A percentile compares a stretch with the other conserved stretches of the same genome.
These are phyloP conservation scores for Sordaria brevicollis DNA, from an alignment of 495 filamentous ascomycete genomes.

Conservation along the genomic window DNA sequence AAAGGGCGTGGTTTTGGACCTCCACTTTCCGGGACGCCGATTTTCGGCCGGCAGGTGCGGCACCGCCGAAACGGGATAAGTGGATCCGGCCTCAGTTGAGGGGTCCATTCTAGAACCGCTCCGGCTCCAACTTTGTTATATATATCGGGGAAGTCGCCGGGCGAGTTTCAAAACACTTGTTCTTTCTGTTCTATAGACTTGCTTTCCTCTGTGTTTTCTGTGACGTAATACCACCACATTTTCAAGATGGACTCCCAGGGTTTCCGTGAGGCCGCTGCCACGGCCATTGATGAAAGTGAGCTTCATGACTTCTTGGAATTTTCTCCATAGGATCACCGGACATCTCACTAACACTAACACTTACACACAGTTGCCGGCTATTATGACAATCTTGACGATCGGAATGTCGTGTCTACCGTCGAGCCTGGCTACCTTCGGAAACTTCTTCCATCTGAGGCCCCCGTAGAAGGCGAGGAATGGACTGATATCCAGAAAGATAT, in stretches of 20 bases:
- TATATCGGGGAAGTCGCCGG: not conserved
- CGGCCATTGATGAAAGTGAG: constrained; percentile 78
- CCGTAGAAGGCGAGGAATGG: constrained; percentile 69
- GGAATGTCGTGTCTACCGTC: constrained; percentile 66
- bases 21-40: not conserved
- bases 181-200: not conserved
- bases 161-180: not conserved
- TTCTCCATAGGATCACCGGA: not conserved
- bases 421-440: constrained; percentile 79
- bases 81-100: not conserved
- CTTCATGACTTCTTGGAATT: constrained; percentile 1
- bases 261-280: constrained; percentile 71
- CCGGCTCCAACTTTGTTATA: not conserved
- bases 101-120: not conserved
- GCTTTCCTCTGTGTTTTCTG: not conserved
- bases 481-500: constrained; percentile 73
- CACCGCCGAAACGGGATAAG: not conserved
- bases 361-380: constrained; percentile 72
- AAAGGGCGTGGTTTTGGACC: not conserved
- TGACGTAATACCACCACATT: not conserved
- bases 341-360: not conserved
- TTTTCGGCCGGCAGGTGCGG: not conserved
- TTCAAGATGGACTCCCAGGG: constrained; percentile 66
- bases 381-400: constrained; percentile 62
- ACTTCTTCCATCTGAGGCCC: constrained; percentile 64